Evolutionary conservation across 805 yeast species (phyloP), one percentile per base, ranked within the genome.

Genomic region (Saitoella complicata): DNA sequence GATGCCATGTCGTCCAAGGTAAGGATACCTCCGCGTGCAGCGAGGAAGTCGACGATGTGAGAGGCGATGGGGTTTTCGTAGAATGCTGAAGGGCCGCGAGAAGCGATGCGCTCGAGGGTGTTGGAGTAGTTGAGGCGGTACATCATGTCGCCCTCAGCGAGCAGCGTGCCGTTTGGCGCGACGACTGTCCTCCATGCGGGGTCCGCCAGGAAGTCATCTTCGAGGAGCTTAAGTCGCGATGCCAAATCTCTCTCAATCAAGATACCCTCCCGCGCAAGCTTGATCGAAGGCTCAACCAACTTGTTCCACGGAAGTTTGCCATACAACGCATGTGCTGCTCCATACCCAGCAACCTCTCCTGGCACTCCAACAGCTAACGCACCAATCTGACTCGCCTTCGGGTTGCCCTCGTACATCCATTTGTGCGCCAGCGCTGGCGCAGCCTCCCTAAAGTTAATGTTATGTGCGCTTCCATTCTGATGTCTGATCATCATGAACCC

Each of bases 351-450:
- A 41, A 88, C 54, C 58, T 88, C 97, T 7, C 98, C 98, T 0
- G 98, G 98, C 12, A 81, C 74, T 1, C 76, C 97, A 7, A 78
- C 75, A 0, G 95, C 84, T n/a, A 85, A 63, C 0, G 96, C 98
- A 3, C 95, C 96, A 12, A 77, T 62, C 51, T 73, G 72, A 0
- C 93, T 71, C 9, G 69, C 59, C 32, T 60, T 45, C 10, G 66
- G 64, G 31, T 63, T 58, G 7, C 58, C 61, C 50, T 64, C 60
- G 50, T 65, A 86, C 94, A 87, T 85, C 51, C 77, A 67, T 50
- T 73, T 72, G 53, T 65, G 64, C 3, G 91, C 73, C 1, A 43
- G 54, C 1, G 57, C 60, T 0, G 97, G 96, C 0, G 96, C 95
- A 66, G 72, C 74, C 58, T 88, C 98, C 49, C 98, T 68, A 32